These are phyloP conservation scores for Lignosus rhinocerotis DNA, from an alignment of 1,284 basidiomycete species.

Conservation along the genomic window DNA sequence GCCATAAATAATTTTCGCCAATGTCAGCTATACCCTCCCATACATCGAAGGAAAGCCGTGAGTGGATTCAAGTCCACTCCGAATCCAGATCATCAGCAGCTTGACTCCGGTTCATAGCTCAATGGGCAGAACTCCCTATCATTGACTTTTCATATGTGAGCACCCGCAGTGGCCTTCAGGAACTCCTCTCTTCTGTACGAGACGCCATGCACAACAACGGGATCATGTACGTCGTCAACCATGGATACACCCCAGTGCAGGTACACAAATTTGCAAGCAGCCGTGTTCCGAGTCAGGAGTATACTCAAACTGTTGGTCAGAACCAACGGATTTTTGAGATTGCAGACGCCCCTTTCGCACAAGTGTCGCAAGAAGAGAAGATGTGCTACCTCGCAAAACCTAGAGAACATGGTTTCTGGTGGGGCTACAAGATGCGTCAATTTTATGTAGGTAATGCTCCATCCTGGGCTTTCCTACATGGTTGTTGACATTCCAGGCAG, in stretches of 20 bases:
- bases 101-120: slow-evolving; percentile 41
- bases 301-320: neutral
- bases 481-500: neutral
- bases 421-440: slow-evolving; percentile 49
- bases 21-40: slow-evolving; percentile 15
- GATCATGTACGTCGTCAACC: slow-evolving; percentile 64
- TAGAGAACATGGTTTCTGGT: slow-evolving; percentile 46
- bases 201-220: slow-evolving; percentile 60
- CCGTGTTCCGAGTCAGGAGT: too few species aligned
- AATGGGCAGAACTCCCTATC: slow-evolving; percentile 66
- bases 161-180: slow-evolving; percentile 45
- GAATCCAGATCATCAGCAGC: neutral
- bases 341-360: slow-evolving; percentile 54
- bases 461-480: too few species aligned
- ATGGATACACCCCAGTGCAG: slow-evolving; percentile 49
- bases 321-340: slow-evolving; percentile 53
- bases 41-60: slow-evolving; percentile 26
- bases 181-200: slow-evolving; percentile 49
- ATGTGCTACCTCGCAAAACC: slow-evolving; percentile 44
- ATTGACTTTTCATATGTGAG: slow-evolving; percentile 58
- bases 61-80: neutral
- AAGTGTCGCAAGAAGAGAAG: slow-evolving; percentile 55
- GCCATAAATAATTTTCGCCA: too few species aligned
- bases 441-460: neutral
- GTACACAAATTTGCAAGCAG: slow-evolving; percentile 25